Conservation (phyloP, 768 basidiomycete genomes). For the Pleurotus citrinopileatus region DNA sequence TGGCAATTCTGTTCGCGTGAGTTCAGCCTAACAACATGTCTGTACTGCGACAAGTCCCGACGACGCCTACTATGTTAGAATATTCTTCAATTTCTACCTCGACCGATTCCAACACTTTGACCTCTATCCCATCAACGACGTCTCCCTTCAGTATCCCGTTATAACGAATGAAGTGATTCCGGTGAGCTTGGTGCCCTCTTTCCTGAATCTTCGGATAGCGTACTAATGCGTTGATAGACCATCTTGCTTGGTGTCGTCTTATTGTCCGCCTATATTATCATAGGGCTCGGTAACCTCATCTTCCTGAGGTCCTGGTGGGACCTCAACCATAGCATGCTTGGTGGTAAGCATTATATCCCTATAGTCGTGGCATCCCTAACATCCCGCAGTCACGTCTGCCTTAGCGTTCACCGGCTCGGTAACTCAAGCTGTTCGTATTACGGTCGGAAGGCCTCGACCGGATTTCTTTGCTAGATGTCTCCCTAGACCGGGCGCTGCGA, state of each 20-base stretch:
- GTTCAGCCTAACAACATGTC: neutral
- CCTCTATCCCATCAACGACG: slow-evolving; percentile 20
- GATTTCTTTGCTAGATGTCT: slow-evolving; percentile 23
- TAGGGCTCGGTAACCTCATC: slow-evolving; percentile 18
- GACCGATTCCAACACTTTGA: slow-evolving; percentile 21
- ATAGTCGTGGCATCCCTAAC: neutral
- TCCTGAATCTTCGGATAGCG: neutral
- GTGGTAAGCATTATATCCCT: slow-evolving; percentile 13
- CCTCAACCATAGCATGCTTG: slow-evolving; percentile 19
- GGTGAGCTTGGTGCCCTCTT: slow-evolving; percentile 2
- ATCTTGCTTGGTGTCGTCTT: slow-evolving; percentile 13
- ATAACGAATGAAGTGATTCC: slow-evolving; percentile 15
- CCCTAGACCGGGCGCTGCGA: slow-evolving; percentile 16
- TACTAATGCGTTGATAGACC: neutral
- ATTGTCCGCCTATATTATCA: slow-evolving; percentile 14
- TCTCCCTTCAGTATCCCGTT: slow-evolving; percentile 18
- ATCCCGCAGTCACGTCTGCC: slow-evolving; percentile 15
- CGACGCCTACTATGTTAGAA: too few species aligned
- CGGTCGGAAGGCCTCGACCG: slow-evolving; percentile 19
- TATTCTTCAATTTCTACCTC: slow-evolving; percentile 21
- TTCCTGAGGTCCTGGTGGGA: slow-evolving; percentile 21
- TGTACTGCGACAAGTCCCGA: neutral
- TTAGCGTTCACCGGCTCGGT: slow-evolving; percentile 16
- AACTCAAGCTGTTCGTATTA: slow-evolving; percentile 17
- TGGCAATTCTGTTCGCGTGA: neutral